A percentile compares a stretch with the other conserved stretches of the same genome.
These are phyloP conservation scores for Pulicaria dysenterica DNA, from an alignment of 129 eudicot genomes.

Conservation along the genomic window DNA sequence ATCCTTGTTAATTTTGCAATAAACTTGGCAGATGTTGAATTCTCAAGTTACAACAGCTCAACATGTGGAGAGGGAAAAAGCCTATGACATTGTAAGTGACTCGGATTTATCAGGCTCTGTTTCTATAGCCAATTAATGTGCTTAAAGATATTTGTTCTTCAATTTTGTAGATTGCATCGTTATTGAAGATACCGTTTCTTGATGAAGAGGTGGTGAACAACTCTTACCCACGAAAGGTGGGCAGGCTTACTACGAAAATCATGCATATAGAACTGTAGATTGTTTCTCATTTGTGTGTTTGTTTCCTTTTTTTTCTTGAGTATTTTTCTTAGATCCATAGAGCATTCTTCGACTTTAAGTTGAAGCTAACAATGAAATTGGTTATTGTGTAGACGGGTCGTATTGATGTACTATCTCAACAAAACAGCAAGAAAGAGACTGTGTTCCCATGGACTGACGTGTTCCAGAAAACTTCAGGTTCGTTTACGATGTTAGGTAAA, in stretches of 20 bases:
- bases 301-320: not conserved
- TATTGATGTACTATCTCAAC: slow-evolving; percentile 71
- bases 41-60: slow-evolving; percentile 96
- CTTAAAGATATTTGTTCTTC: slow-evolving; percentile 1
- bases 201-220: slow-evolving; percentile 73
- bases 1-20: slow-evolving; percentile 5
- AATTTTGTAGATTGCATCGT: slow-evolving; percentile 73
- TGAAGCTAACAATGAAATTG: slow-evolving; percentile 18
- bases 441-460: slow-evolving; percentile 82
- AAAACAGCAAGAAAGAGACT: slow-evolving; percentile 57
- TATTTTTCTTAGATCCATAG: not conserved
- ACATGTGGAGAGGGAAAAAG: slow-evolving; percentile 94
- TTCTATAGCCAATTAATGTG: not conserved
- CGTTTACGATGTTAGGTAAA: slow-evolving; percentile 48
- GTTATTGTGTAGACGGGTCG: slow-evolving; percentile 73
- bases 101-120: not conserved
- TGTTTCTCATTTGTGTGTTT: not conserved
- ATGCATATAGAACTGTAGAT: not conserved
- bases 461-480: slow-evolving; percentile 41
- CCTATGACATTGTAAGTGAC: slow-evolving; percentile 80
- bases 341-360: not conserved
- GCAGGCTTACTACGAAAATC: not conserved
- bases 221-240: slow-evolving; percentile 72
- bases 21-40: slow-evolving; percentile 67
- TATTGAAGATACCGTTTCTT: slow-evolving; percentile 85